Evolutionary conservation across 2,329 filamentous ascomycete species (phyloP), one percentile per base, ranked within the genome.

Genomic region (Tolypocladium nubicola): DNA sequence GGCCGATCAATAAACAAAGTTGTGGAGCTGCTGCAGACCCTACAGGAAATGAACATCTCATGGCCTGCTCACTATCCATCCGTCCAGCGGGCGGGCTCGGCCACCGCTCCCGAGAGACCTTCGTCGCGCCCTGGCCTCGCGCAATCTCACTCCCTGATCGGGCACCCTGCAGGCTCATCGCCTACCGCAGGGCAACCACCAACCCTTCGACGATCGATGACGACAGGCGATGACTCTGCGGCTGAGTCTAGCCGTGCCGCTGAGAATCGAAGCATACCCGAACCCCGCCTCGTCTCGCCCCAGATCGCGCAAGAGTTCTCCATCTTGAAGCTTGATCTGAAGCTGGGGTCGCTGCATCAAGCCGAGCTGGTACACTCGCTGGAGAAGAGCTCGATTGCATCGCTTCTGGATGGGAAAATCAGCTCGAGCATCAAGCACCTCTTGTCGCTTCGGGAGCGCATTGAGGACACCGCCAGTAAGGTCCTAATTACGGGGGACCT

Each of bases 61-160:
- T 97, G 94, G 94, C 94, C 94, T 1, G 93, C 92, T 38, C 89
- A 95, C 69, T 99, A 99, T 70, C 94, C 94, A 56, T 90, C 92
- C 2, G 86, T 93, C 3, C 86, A 90, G 68, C 79, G 84, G 61
- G 69, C 82, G 39, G 79, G 82, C 59, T 64, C 74, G 5, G 8
- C 53, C 50, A 66, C 70, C 35, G 65, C 74, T n/a, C 66, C 75
- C 37, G 70, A 63, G 39, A 72, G 76, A 53, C 76, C 79, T 35
- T 78, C 81, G 19, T 75, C 81, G 16, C 79, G 87, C 35, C 86
- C 87, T 13, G 79, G 79, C 26, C 72, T 90, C 55, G 73, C 78
- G 39, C 87, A 89, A 62, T 80, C 85, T 2, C 80, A 84, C 57
- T 84, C 88, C 3, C 81, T 79, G 7, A 71, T 80, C 16, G 78